These are phyloP conservation scores for Neurospora sp. DNA, from an alignment of 495 filamentous ascomycete species.

Conservation along the genomic window DNA sequence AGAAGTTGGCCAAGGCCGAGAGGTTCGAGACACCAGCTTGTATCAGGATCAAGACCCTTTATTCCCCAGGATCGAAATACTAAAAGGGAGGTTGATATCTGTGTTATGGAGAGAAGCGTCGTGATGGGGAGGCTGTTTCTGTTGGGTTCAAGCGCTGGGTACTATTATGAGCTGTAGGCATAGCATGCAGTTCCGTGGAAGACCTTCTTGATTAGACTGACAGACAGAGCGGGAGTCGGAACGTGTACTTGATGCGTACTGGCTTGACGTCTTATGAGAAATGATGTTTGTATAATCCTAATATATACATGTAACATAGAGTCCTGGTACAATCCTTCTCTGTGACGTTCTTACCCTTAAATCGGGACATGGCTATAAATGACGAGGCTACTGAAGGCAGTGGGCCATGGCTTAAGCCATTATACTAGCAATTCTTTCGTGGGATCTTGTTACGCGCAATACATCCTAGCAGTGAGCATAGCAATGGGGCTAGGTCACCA, in stretches of 20 bases:
- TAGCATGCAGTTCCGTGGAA: background rate
- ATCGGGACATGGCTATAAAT: background rate
- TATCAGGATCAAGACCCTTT: conserved; percentile 23
- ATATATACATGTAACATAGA: background rate
- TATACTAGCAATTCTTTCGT: background rate
- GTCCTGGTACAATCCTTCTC: background rate
- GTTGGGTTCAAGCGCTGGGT: background rate
- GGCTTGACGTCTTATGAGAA: background rate
- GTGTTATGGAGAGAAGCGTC: background rate
- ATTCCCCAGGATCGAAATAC: background rate
- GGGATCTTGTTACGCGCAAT: background rate
- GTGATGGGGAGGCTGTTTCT: background rate
- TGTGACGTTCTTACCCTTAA: background rate
- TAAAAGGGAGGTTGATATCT: background rate
- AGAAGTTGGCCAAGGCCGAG: conserved; percentile 52
- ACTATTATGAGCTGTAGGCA: background rate
- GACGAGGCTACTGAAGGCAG: background rate
- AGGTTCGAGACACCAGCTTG: conserved; percentile 31
- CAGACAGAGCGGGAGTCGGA: background rate
- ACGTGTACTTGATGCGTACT: background rate
- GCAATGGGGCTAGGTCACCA: background rate
- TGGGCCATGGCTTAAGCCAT: background rate
- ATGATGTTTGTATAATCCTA: background rate
- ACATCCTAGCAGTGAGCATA: background rate
- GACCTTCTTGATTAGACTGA: background rate